Base-by-base conservation (phyloP, 345 rosid genomes). In the Salix koriyanagi region DNA sequence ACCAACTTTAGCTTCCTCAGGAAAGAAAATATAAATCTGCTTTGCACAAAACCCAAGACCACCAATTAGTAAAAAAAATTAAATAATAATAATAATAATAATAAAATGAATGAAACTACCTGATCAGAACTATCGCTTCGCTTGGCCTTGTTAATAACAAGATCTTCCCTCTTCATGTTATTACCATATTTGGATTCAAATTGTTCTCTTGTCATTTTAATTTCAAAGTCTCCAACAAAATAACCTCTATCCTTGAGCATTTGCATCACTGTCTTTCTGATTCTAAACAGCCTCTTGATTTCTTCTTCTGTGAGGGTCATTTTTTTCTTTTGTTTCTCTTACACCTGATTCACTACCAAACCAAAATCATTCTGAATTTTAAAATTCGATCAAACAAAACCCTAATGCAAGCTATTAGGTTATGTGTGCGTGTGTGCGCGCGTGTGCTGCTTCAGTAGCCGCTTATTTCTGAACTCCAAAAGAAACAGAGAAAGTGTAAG, bases 111-210 rank as follows among this genome's bases (percentile, higher is more conserved):
- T 8, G 9, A 62, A 46, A 25, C 42, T 74, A 93, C 98, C 96
- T 90, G 91, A 80, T 91, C 95, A 8, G 83, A 82, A 82, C 80
- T 79, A 74, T 90, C 86, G 11, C 79, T 87, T 37, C 90, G 83
- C 85, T 88, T 89, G 3, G 83, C 72, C 72, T 88, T 92, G 76
- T 84, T 88, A 79, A 91, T 86, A 52, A 87, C 86, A n/a, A 89
- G 96, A 83, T 93, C 95, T 76, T 96, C 99, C 71, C 98, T 86
- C 77, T 93, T 96, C 94, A 92, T 90, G 86, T 83, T 87, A 25
- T 93, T 94, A 0, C 92, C 94, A n/a, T 83, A 82, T 74, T 89
- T 93, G 7, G 86, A 79, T 14, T 86, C 50, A 68, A 95, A 91
- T 74, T 93, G 89, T 0, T 78, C 75, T 75, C 78, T 75, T 46